Base-by-base conservation (phyloP, 805 yeast species). In the Saturnispora halmiae region DNA sequence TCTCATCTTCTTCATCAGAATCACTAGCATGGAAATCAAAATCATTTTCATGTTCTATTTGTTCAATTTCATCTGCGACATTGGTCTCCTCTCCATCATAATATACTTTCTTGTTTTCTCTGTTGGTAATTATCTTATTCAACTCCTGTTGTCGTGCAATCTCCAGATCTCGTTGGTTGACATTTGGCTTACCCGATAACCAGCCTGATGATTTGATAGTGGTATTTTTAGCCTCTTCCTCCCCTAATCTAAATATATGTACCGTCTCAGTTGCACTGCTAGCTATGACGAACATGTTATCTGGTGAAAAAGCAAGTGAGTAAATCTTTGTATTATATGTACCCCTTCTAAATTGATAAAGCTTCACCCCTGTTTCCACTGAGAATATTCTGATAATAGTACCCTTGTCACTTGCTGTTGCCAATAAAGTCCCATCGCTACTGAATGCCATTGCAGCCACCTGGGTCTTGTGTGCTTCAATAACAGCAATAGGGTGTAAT, bases 381-480 rank as follows among this genome's bases (percentile, higher is more conserved):
- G 81, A 70, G 54, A 90, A 92, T 5, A 92, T 80, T 36, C 97
- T 65, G 3, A 90, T 75, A 29, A 92, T 78, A 0, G 97, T 88
- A 3, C 98, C 98, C 55, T 85, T 85, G 42, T 75, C 82, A 2
- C 95, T 85, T 9, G 96, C 94, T 0, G 96, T 86, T 1, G 96
- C 96, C 37, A 90, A 67, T 46, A 87, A 64, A 1, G 79, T 66
- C 1, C 97, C 97, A 51, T 83, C 88, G 24, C 67, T 66, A 49
- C 85, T 82, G 27, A 92, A 61, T 1, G 83, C 67, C 41, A 87
- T 61, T 0, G 83, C 74, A 1, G 92, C 82, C 32, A 90, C 59
- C 3, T 82, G 78, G 1, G 90, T 70, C 52, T 83, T 83, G 60
- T 92, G 97, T 0, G 96, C 96, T 52, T 83, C 90, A 10, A 90